Evolutionary conservation across 805 yeast genomes (phyloP).

Genomic region (Ogataea zsoltii): DNA sequence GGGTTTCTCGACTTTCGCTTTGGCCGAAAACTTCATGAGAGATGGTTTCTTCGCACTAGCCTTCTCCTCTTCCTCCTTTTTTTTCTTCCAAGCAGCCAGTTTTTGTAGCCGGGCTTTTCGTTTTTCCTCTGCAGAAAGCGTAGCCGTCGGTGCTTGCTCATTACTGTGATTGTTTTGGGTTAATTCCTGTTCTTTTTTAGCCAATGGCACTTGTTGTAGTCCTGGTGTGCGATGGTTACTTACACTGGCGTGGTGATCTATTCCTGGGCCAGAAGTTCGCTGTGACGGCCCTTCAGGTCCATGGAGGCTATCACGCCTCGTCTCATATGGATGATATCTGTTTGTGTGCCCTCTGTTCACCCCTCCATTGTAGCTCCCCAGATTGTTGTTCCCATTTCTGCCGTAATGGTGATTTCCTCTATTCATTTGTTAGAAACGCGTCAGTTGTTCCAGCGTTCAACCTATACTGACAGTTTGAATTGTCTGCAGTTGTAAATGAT

Average conservation of each 20-base stretch:
- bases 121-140: slow-evolving; percentile 32
- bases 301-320: background rate
- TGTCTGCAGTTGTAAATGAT: no score
- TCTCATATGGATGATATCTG: slow-evolving; percentile 1
- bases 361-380: background rate
- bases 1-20: slow-evolving; percentile 5
- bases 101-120: slow-evolving; percentile 49
- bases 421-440: slow-evolving; percentile 2
- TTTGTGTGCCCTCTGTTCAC: background rate
- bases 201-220: background rate
- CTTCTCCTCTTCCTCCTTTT: slow-evolving; percentile 40
- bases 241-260: no score
- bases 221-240: background rate
- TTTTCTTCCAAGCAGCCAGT: slow-evolving; percentile 60
- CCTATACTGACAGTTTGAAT: background rate
- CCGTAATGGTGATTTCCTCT: background rate
- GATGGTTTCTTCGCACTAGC: slow-evolving; percentile 14
- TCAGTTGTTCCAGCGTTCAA: background rate
- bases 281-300: background rate
- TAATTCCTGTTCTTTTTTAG: background rate
- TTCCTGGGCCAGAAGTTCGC: background rate
- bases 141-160: background rate
- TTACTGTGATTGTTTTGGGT: background rate
- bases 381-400: background rate
- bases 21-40: slow-evolving; percentile 25